Evolutionary conservation across 2,329 filamentous ascomycete genomes (phyloP).

Genomic region (Niveomyces coronatus): DNA sequence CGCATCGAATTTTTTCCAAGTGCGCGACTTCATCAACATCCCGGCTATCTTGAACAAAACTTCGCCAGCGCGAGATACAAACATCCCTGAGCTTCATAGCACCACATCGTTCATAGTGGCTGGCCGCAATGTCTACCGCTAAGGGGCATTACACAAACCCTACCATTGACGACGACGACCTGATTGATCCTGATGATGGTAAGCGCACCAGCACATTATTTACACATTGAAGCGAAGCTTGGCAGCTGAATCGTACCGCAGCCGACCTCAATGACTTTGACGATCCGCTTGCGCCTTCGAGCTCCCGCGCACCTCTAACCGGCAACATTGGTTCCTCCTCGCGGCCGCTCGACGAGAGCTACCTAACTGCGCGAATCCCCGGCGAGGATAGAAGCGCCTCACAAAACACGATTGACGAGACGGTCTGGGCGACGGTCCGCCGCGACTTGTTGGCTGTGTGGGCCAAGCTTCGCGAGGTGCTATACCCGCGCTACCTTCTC

Average conservation of each 20-base stretch:
- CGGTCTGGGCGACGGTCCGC: conserved; percentile 92
- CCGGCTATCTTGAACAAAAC: no score
- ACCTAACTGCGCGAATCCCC: conserved; percentile 79
- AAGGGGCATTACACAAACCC: conserved; percentile 51
- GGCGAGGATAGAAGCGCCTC: conserved; percentile 87
- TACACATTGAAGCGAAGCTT: conserved; percentile 2
- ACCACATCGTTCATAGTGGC: no score
- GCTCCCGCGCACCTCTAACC: conserved; percentile 69
- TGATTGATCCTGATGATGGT: conserved; percentile 77
- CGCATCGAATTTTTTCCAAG: neutral
- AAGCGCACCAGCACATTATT: conserved; percentile 16
- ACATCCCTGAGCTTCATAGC: no score
- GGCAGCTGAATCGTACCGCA: conserved; percentile 23
- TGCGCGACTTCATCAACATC: no score
- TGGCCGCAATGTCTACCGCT: conserved; percentile 32
- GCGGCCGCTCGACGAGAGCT: conserved; percentile 57
- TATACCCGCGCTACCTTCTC: conserved; percentile 91
- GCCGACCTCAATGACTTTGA: conserved; percentile 89
- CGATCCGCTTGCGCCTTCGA: conserved; percentile 61
- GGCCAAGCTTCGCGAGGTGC: conserved; percentile 96
- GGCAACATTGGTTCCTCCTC: conserved; percentile 68
- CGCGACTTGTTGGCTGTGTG: conserved; percentile 87
- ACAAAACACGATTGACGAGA: conserved; percentile 91
- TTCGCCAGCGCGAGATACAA: no score
- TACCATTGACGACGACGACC: conserved; percentile 54